Percentiles rank a stretch among this genome's conserved stretches.
These are phyloP conservation scores for Xylaria venustula DNA, from an alignment of 495 filamentous ascomycete species.

Conservation along the genomic window DNA sequence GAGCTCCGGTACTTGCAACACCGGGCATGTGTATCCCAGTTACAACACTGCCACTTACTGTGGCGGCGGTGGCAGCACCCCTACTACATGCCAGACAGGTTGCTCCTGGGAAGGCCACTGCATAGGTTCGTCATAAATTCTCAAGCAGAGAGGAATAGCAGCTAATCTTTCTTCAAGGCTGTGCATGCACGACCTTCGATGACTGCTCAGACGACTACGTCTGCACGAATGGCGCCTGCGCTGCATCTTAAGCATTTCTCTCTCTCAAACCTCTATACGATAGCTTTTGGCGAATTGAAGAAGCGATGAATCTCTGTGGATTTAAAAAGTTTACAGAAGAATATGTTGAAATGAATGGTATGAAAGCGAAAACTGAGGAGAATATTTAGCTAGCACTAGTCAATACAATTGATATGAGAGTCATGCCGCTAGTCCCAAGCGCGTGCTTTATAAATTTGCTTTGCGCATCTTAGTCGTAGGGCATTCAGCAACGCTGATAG, in stretches of 20 bases:
- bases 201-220: slow-evolving; percentile 21
- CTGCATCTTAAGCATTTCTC: not conserved
- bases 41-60: slow-evolving; percentile 10
- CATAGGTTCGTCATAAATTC: slow-evolving; percentile 7
- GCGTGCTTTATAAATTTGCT: no score
- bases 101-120: slow-evolving; percentile 19
- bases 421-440: no score
- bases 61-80: not conserved
- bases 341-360: no score
- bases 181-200: slow-evolving; percentile 14
- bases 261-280: not conserved
- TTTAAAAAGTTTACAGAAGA: no score
- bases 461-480: no score
- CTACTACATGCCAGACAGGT: slow-evolving; percentile 13
- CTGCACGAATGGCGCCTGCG: slow-evolving; percentile 15
- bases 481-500: no score
- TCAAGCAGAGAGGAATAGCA: not conserved
- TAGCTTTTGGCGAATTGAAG: no score
- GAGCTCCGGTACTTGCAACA: slow-evolving; percentile 16
- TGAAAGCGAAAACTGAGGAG: no score
- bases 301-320: slow-evolving; percentile 36
- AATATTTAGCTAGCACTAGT: no score
- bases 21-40: slow-evolving; percentile 16
- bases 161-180: slow-evolving; percentile 4
- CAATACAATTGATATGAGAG: no score